These are phyloP conservation scores for Boletus rubroflammeus DNA, from an alignment of 768 basidiomycete genomes.

Conservation along the genomic window DNA sequence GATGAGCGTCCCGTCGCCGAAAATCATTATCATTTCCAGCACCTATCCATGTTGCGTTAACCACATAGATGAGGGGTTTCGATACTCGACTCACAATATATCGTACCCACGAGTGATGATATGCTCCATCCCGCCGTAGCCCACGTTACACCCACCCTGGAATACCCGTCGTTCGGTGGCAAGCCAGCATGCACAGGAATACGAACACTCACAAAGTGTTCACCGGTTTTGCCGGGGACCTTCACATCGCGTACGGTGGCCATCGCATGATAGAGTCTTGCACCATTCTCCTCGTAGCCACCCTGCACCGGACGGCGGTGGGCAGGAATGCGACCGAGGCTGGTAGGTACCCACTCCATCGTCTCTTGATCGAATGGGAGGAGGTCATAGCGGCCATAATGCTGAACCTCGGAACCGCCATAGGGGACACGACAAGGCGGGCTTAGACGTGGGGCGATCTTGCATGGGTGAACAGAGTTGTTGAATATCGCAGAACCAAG, in stretches of 20 bases:
- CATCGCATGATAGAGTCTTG: constrained; percentile 65
- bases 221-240: constrained; percentile 73
- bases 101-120: constrained; percentile 38
- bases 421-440: constrained; percentile 55
- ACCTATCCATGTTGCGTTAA: constrained; percentile 24
- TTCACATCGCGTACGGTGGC: constrained; percentile 46
- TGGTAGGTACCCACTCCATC: constrained; percentile 74
- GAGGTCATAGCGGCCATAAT: constrained; percentile 68
- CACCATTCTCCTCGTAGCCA: constrained; percentile 69
- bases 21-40: constrained; percentile 32
- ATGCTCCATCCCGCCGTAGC: constrained; percentile 39
- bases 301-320: constrained; percentile 64
- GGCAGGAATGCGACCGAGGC: constrained; percentile 54
- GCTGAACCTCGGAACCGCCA: constrained; percentile 56
- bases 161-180: background rate
- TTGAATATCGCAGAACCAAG: constrained; percentile 70
- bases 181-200: background rate
- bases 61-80: too few relatives aligned
- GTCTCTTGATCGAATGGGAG: constrained; percentile 61
- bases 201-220: constrained; percentile 54
- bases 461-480: constrained; percentile 77
- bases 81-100: constrained; percentile 36
- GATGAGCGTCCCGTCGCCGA: background rate
- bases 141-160: constrained; percentile 42
- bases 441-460: constrained; percentile 62